Evolutionary conservation across 2,329 filamentous ascomycete species (phyloP).

Genomic region (Venturia pyrina): DNA sequence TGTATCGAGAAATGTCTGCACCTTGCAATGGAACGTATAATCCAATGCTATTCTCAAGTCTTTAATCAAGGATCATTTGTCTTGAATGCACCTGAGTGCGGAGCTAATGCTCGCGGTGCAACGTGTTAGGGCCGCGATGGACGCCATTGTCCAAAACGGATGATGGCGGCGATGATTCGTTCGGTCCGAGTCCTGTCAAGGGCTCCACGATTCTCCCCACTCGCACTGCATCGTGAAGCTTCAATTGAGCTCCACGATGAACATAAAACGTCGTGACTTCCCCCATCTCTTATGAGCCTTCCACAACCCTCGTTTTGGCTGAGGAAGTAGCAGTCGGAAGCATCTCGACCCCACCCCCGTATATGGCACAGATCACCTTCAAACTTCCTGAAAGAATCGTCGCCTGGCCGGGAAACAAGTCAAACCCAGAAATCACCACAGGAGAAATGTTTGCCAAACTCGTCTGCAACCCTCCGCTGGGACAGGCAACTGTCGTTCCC

Average conservation of each 20-base stretch:
- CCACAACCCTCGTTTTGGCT: neutral
- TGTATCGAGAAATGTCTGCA: too few species aligned
- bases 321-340: neutral
- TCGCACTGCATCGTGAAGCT: neutral
- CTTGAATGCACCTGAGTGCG: too few species aligned
- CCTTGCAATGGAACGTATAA: too few species aligned
- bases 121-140: neutral
- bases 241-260: neutral
- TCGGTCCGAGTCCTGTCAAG: neutral
- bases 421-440: neutral
- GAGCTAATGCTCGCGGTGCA: neutral
- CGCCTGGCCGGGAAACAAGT: conserved; percentile 3
- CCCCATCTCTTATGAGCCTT: neutral
- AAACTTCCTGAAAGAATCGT: conserved; percentile 11
- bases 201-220: neutral
- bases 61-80: too few species aligned
- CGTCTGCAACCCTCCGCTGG: conserved; percentile 60
- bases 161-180: neutral
- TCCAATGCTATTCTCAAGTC: too few species aligned
- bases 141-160: neutral
- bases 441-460: conserved; percentile 42
- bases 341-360: neutral
- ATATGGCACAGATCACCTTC: conserved; percentile 8
- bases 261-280: neutral
- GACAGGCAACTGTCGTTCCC: conserved; percentile 57